These are phyloP conservation scores for Tricholoma furcatifolium DNA, from an alignment of 768 basidiomycete genomes.

Conservation along the genomic window DNA sequence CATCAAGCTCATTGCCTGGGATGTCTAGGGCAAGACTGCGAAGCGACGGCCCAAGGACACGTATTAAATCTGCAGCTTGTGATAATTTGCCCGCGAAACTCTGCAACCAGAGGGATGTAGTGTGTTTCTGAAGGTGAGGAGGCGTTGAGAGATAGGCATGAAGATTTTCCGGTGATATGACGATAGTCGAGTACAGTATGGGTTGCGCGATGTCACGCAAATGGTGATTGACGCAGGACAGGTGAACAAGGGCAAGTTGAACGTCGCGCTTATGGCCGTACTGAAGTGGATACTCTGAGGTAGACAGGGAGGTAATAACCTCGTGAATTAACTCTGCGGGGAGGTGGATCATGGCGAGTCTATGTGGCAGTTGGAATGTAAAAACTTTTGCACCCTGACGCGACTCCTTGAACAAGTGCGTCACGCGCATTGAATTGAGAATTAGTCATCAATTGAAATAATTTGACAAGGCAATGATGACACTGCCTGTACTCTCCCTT, in stretches of 20 bases:
- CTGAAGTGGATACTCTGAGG: conserved; percentile 6
- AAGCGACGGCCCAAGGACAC: conserved; percentile 7
- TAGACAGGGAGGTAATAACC: conserved; percentile 8
- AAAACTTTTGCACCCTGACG: not conserved
- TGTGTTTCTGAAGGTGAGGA: not conserved
- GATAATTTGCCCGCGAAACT: conserved; percentile 6
- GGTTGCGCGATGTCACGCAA: conserved; percentile 7
- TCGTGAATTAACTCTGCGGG: conserved; percentile 15
- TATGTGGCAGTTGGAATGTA: not conserved
- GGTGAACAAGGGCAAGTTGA: conserved; percentile 9
- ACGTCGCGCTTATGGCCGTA: conserved; percentile 14
- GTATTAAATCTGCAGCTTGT: conserved; percentile 7
- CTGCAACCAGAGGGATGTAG: conserved; percentile 10
- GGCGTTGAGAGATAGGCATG: conserved; percentile 5
- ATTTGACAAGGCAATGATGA: too few species aligned
- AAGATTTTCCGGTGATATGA: conserved; percentile 11
- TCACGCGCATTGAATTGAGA: not conserved
- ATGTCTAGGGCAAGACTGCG: conserved; percentile 14
- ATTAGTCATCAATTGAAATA: not conserved
- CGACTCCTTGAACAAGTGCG: too few species aligned
- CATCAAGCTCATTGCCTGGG: conserved; percentile 6
- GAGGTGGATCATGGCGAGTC: conserved; percentile 7
- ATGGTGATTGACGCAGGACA: conserved; percentile 9
- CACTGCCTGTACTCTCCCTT: too few species aligned
- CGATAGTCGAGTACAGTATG: conserved; percentile 12